A percentile compares a stretch with the other conserved stretches of the same genome.
phyloP scores from a whole-genome alignment of 768 basidiomycete species.

The Rubroboletus satanas region DNA sequence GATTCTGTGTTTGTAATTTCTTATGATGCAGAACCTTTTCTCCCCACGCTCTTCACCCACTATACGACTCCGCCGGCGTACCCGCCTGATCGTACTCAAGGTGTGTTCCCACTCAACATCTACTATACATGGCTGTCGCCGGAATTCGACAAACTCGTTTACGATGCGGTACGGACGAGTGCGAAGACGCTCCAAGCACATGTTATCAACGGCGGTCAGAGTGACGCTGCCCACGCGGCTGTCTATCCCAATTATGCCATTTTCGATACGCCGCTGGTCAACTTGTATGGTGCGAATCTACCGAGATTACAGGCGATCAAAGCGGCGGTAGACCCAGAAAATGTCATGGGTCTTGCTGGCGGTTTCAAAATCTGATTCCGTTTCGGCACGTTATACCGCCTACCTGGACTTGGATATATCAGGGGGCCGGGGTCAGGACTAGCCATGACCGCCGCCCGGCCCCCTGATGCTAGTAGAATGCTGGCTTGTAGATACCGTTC shows the following conservation, averaged over 20 bases:
- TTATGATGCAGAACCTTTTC: conserved; percentile 48
- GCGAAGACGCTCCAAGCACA: conserved; percentile 35
- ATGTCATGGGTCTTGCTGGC: conserved; percentile 63
- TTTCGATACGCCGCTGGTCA: conserved; percentile 42
- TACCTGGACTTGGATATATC: background rate
- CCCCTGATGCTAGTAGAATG: background rate
- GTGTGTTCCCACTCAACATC: conserved; percentile 43
- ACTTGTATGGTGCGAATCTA: conserved; percentile 45
- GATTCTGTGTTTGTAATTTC: conserved; percentile 1
- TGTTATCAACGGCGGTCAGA: conserved; percentile 37
- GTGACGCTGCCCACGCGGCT: conserved; percentile 26
- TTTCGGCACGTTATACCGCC: background rate
- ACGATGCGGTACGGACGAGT: conserved; percentile 37
- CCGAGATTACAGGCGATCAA: conserved; percentile 40
- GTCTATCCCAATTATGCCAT: conserved; percentile 60
- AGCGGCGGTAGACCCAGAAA: conserved; percentile 44
- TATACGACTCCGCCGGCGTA: conserved; percentile 39
- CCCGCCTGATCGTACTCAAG: conserved; percentile 38
- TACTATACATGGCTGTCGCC: conserved; percentile 29
- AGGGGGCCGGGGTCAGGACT: no score
- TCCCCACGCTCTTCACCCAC: conserved; percentile 38
- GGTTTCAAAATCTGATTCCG: conserved; percentile 48
- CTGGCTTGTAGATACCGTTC: no score
- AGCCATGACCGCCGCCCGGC: no score
- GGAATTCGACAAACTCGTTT: conserved; percentile 16